A percentile compares a stretch with the other conserved stretches of the same genome.
Conservation (phyloP, 169 alveolate species). For the Blepharisma undulans region DNA sequence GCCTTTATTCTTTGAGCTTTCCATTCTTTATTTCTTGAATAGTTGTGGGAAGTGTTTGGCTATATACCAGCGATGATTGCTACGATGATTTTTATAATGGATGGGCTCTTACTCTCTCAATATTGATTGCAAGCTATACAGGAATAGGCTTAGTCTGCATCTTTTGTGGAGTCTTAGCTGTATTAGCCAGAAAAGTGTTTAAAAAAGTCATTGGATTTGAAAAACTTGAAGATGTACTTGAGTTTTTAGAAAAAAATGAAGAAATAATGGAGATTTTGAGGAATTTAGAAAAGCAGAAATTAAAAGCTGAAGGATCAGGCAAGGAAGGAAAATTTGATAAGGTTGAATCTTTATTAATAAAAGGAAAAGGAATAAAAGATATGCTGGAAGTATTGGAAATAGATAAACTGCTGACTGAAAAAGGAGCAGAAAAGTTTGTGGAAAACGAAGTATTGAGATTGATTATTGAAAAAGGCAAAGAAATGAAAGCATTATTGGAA, state of each 20-base stretch:
- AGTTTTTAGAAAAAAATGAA: neutral
- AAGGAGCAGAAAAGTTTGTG: neutral
- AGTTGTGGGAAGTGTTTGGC: conserved; percentile 33
- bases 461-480: neutral
- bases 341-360: neutral
- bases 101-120: conserved; percentile 1
- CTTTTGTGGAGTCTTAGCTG: neutral
- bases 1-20: neutral
- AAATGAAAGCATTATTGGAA: neutral
- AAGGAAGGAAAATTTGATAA: neutral
- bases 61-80: conserved; percentile 10
- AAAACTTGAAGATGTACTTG: neutral
- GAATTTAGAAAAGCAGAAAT: neutral
- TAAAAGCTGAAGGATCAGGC: neutral
- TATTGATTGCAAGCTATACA: neutral
- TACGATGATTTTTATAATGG: conserved; percentile 5
- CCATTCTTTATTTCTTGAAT: neutral
- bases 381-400: neutral
- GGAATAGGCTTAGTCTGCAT: neutral
- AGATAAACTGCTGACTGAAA: neutral
- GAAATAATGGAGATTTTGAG: neutral
- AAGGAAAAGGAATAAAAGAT: neutral
- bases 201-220: neutral
- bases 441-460: neutral
- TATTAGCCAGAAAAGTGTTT: neutral